Evolutionary conservation across 495 filamentous ascomycete genomes (phyloP).

Genomic region (Parathielavia hyrcaniae): DNA sequence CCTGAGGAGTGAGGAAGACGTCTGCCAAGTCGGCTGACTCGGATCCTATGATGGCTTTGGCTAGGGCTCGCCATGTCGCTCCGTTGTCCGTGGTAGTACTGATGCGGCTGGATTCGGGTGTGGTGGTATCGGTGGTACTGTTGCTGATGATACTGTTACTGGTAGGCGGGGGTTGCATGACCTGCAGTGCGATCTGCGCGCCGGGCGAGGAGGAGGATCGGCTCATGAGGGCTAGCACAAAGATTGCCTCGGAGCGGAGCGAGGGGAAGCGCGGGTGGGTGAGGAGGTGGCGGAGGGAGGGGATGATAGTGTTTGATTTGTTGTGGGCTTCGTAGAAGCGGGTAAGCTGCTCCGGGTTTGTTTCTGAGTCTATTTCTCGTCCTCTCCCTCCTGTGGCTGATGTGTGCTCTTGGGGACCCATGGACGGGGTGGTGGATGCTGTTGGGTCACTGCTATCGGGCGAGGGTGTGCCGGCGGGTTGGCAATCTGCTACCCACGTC

Average conservation of each 20-base stretch:
- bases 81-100: background rate
- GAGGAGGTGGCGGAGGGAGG: constrained; percentile 56
- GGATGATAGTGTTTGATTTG: constrained; percentile 35
- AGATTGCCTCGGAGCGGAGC: constrained; percentile 66
- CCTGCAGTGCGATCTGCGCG: constrained; percentile 43
- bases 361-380: constrained; percentile 7
- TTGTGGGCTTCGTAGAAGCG: constrained; percentile 48
- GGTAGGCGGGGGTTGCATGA: constrained; percentile 31
- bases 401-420: background rate
- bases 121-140: too few species aligned
- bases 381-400: background rate
- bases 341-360: background rate
- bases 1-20: background rate
- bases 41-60: background rate
- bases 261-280: constrained; percentile 63
- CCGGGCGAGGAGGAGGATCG: constrained; percentile 44
- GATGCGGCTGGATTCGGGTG: background rate
- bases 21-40: constrained; percentile 5
- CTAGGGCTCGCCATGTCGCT: background rate
- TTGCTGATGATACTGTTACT: background rate
- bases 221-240: constrained; percentile 68
- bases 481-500: background rate
- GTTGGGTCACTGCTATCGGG: too few species aligned
- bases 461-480: too few species aligned
- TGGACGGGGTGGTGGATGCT: background rate